Evolutionary conservation across 2,329 filamentous ascomycete genomes (phyloP), one percentile per base, ranked within the genome.

Genomic region (Ceratocystis eucalypticola): DNA sequence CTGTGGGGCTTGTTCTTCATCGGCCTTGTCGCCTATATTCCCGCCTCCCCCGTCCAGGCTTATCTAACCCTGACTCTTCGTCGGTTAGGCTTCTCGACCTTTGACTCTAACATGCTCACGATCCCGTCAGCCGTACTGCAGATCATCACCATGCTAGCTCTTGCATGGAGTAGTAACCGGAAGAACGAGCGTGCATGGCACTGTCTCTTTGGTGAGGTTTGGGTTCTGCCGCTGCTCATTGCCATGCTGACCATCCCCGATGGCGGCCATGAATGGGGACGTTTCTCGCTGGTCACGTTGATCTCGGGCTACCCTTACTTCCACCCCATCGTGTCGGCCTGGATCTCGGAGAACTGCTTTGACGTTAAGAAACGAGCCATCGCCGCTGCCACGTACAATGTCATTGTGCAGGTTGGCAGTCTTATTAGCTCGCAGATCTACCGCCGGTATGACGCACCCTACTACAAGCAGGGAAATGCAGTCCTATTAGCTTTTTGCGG

Each of bases 351-450:
- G 62, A 88, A 88, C 71, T 81, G 83, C 1, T 84, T 85, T 69
- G 78, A 80, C 0, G 83, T 88, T 8, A 78, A 84, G 10, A 83
- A 82, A 5, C 77, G 85, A 5, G 83, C 85, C 1, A 83, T 88
- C 1, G 82, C 83, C 0, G 81, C 83, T 0, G 84, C 83, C 0
- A 71, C 81, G 55, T 71, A 68, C n/a, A 74, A 71, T 65, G 77
- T 80, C 73, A 74, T 76, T 57, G 77, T 80, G 3, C 79, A 82
- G 70, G 71, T 77, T 0, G 77, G 77, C 37, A 77, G 77, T 30
- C 77, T 80, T 46, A 77, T 79, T 50, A 74, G 74, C 3, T 74
- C 75, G 0, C 78, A 81, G 63, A 79, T 82, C 62, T 81, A 81
- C 70, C 76, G 79, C 22, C 72, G 75, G 67, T 75, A 80, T 66